Evolutionary conservation across 371 early-diverging fungal genomes (phyloP).

Genomic region (Smittium culicis): DNA sequence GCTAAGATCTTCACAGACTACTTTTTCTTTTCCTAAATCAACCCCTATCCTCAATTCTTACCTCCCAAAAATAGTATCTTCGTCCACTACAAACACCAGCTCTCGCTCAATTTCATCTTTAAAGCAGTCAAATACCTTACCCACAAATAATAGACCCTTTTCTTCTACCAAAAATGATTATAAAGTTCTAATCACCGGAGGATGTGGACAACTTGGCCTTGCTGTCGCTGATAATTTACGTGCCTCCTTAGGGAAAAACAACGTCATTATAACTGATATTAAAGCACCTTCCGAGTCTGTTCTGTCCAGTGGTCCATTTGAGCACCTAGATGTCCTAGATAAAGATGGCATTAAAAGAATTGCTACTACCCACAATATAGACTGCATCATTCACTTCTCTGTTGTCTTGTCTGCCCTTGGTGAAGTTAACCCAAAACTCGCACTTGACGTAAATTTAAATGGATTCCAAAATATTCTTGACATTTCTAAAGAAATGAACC

Average conservation of each 20-base stretch:
- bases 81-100: no score
- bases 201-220: slow-evolving; percentile 43
- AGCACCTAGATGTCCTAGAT: slow-evolving; percentile 42
- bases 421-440: slow-evolving; percentile 37
- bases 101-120: no score
- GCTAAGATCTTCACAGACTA: no score
- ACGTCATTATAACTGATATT: slow-evolving; percentile 42
- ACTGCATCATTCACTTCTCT: slow-evolving; percentile 45
- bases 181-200: slow-evolving; percentile 41
- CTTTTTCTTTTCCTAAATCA: no score
- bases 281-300: slow-evolving; percentile 36
- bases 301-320: slow-evolving; percentile 37
- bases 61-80: no score
- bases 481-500: slow-evolving; percentile 35
- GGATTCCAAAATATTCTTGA: slow-evolving; percentile 46
- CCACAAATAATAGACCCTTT: no score
- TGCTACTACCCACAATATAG: slow-evolving; percentile 40
- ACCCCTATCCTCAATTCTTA: no score
- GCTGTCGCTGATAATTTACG: slow-evolving; percentile 38
- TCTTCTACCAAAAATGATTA: background rate
- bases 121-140: no score
- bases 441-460: slow-evolving; percentile 38
- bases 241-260: slow-evolving; percentile 34
- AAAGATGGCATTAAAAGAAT: slow-evolving; percentile 38
- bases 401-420: slow-evolving; percentile 42